phyloP scores from a whole-genome alignment of 345 rosid genomes.

The Turritis glabra region DNA sequence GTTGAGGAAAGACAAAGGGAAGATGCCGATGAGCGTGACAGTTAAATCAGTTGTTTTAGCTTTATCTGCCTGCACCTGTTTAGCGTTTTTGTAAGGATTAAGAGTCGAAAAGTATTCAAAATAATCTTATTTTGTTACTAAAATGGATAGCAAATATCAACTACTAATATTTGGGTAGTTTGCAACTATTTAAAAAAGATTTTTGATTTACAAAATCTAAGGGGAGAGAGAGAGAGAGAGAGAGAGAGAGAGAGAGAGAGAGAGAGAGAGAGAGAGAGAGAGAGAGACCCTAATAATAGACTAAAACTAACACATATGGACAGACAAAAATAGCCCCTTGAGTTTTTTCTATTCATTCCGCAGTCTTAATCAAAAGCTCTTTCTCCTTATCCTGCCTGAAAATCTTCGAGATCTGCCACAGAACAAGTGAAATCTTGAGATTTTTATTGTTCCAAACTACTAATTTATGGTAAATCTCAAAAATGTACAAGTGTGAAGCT shows the following conservation, averaged over 20 bases:
- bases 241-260: background rate
- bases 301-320: slow-evolving; percentile 34
- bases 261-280: background rate
- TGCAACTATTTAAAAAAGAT: slow-evolving; percentile 21
- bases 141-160: background rate
- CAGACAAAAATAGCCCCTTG: slow-evolving; percentile 29
- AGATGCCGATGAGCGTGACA: slow-evolving; percentile 50
- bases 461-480: background rate
- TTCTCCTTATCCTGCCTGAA: slow-evolving; percentile 35
- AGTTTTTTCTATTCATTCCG: slow-evolving; percentile 26
- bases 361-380: slow-evolving; percentile 16
- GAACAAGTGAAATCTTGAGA: slow-evolving; percentile 1
- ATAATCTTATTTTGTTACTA: background rate
- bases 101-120: background rate
- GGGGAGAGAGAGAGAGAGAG: background rate
- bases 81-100: slow-evolving; percentile 31
- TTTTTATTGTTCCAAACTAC: background rate
- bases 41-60: slow-evolving; percentile 46
- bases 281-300: slow-evolving; percentile 3
- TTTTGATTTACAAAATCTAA: slow-evolving; percentile 35
- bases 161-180: slow-evolving; percentile 6
- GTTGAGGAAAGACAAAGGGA: slow-evolving; percentile 65
- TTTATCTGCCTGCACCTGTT: slow-evolving; percentile 44
- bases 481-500: background rate
- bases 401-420: slow-evolving; percentile 30